Conservation (phyloP, 2,329 filamentous ascomycete genomes). For the Xylaria sp. region DNA sequence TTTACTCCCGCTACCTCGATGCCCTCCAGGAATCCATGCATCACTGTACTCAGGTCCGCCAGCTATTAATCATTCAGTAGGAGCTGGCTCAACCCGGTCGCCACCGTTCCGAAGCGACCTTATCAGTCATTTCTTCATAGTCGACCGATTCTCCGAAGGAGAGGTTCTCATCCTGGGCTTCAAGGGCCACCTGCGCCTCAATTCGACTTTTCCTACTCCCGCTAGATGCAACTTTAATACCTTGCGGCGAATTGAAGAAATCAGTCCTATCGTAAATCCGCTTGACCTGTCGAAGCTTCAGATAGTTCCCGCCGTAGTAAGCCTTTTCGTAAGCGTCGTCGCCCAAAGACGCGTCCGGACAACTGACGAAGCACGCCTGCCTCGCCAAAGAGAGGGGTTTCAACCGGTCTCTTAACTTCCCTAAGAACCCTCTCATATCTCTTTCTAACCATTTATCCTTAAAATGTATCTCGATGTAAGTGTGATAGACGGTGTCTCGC, state of each 20-base stretch:
- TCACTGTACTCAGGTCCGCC: conserved; percentile 1
- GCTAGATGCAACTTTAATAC: conserved; percentile 34
- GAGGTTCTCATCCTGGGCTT: conserved; percentile 1
- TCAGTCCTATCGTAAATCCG: conserved; percentile 44
- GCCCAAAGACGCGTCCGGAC: conserved; percentile 41
- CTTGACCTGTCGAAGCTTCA: conserved; percentile 46
- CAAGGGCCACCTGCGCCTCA: neutral
- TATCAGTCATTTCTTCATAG: conserved; percentile 5
- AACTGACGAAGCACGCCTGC: conserved; percentile 48
- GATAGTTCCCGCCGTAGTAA: conserved; percentile 49
- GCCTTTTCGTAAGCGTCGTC: conserved; percentile 41
- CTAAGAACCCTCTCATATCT: conserved; percentile 45
- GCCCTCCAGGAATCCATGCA: neutral
- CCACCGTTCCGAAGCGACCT: no score
- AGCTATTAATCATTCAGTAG: no score
- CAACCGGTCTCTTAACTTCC: conserved; percentile 42
- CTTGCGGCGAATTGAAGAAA: conserved; percentile 48
- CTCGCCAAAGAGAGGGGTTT: conserved; percentile 38
- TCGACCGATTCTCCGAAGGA: neutral
- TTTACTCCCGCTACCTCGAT: conserved; percentile 3
- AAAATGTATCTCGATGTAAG: conserved; percentile 49
- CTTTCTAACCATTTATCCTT: conserved; percentile 50
- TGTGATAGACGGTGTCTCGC: conserved; percentile 46
- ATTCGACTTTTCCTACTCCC: neutral
- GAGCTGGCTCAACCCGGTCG: no score